A percentile compares a stretch with the other conserved stretches of the same genome.
Conservation (phyloP, 202 grass and related monocot species). For the Saccharum hybrid region DNA sequence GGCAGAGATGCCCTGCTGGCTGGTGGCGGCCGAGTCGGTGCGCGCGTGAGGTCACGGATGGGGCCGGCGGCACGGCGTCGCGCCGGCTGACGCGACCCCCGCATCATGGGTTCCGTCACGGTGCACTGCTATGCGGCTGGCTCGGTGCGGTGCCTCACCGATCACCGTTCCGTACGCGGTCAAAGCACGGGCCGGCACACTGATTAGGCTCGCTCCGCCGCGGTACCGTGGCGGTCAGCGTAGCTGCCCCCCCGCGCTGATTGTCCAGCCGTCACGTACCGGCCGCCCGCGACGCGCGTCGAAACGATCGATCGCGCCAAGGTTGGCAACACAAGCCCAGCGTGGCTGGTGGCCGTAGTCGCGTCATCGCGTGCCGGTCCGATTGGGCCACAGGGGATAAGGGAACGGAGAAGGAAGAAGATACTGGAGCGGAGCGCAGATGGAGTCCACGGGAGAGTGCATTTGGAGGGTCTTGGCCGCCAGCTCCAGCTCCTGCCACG, state of each 20-base stretch:
- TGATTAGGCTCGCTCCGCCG: neutral
- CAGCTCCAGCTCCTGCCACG: too few relatives aligned
- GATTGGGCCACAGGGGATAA: slow-evolving; percentile 40
- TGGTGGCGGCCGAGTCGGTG: neutral
- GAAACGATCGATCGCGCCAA: too few relatives aligned
- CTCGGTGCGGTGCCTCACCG: neutral
- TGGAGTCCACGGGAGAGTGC: slow-evolving; percentile 47
- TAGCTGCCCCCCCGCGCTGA: neutral
- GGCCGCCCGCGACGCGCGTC: too few relatives aligned
- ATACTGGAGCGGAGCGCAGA: neutral
- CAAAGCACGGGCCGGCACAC: neutral
- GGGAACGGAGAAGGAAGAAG: neutral
- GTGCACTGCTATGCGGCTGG: slow-evolving; percentile 15
- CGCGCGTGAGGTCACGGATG: slow-evolving; percentile 29
- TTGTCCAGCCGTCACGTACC: too few relatives aligned
- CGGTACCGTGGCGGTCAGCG: too few relatives aligned
- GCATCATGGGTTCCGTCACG: slow-evolving; percentile 44
- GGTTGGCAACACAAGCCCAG: neutral
- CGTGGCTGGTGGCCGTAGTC: neutral
- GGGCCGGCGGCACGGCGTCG: slow-evolving; percentile 21
- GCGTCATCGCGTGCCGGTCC: neutral
- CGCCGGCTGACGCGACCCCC: slow-evolving; percentile 34
- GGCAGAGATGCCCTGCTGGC: neutral
- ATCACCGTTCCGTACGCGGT: neutral
- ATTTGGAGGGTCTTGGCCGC: too few relatives aligned